phyloP scores from a whole-genome alignment of 495 filamentous ascomycete species.

The Lasiosphaeria hispida region DNA sequence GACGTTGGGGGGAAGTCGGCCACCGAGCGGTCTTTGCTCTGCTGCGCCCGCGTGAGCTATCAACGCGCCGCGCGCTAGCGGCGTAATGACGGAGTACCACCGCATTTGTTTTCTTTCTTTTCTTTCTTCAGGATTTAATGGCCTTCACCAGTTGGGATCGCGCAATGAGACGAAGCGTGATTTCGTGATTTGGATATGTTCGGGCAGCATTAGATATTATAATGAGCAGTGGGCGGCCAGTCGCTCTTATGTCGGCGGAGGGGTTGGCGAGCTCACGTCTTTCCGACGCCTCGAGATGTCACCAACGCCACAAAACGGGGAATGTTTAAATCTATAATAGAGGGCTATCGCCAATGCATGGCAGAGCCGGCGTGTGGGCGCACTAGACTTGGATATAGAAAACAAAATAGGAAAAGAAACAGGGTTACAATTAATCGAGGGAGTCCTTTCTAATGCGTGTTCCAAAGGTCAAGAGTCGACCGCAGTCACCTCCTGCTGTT shows the following conservation, averaged over 20 bases:
- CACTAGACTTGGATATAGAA: conserved; percentile 1
- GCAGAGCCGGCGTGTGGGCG: background rate
- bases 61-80: background rate
- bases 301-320: background rate
- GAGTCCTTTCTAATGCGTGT: too few species aligned
- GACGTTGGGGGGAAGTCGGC: background rate
- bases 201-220: conserved; percentile 2
- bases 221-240: background rate
- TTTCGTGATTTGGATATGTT: background rate
- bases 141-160: background rate
- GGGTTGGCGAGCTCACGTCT: background rate
- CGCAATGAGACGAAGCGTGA: background rate
- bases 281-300: background rate
- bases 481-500: too few species aligned
- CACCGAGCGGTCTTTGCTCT: background rate
- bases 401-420: background rate
- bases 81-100: background rate
- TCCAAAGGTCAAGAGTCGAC: too few species aligned
- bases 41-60: background rate
- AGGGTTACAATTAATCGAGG: too few species aligned
- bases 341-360: background rate
- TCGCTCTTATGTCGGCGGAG: background rate
- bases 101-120: background rate
- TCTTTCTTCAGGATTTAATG: background rate
- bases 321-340: conserved; percentile 3